These are phyloP conservation scores for Amanita molliuscula DNA, from an alignment of 768 basidiomycete genomes.

Conservation along the genomic window DNA sequence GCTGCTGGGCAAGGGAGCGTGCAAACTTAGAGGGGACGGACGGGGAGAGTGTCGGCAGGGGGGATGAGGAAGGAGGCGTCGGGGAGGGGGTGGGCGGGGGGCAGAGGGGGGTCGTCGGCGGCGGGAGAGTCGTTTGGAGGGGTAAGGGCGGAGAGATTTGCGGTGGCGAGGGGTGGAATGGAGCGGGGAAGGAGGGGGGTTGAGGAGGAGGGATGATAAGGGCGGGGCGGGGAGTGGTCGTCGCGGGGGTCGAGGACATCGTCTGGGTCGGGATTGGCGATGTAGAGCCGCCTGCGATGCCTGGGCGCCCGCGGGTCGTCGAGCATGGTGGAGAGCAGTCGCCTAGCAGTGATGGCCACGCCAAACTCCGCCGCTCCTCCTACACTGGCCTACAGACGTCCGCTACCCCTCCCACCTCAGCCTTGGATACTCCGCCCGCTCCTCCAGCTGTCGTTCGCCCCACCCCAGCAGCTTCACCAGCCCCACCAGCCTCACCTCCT, in stretches of 20 bases:
- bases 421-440: conserved; percentile 74
- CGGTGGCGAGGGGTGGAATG: conserved; percentile 18
- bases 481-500: conserved; percentile 81
- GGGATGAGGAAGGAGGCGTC: conserved; percentile 52
- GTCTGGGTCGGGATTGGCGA: conserved; percentile 53
- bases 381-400: conserved; percentile 14
- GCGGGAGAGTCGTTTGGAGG: conserved; percentile 57
- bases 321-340: conserved; percentile 34
- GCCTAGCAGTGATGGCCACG: conserved; percentile 15
- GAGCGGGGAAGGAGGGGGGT: conserved; percentile 13
- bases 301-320: conserved; percentile 42
- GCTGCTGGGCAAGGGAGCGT: conserved; percentile 16
- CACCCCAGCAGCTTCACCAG: conserved; percentile 78
- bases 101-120: conserved; percentile 43
- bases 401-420: conserved; percentile 30
- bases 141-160: conserved; percentile 27
- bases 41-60: conserved; percentile 17
- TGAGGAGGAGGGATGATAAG: conserved; percentile 7
- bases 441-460: conserved; percentile 75
- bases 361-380: conserved; percentile 18
- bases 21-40: not conserved
- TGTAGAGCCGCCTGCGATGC: conserved; percentile 35
- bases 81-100: conserved; percentile 36
- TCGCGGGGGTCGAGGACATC: conserved; percentile 23
- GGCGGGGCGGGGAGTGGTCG: conserved; percentile 12